These are phyloP conservation scores for Sophora flavescens DNA, from an alignment of 306 rosid species.

Conservation along the genomic window DNA sequence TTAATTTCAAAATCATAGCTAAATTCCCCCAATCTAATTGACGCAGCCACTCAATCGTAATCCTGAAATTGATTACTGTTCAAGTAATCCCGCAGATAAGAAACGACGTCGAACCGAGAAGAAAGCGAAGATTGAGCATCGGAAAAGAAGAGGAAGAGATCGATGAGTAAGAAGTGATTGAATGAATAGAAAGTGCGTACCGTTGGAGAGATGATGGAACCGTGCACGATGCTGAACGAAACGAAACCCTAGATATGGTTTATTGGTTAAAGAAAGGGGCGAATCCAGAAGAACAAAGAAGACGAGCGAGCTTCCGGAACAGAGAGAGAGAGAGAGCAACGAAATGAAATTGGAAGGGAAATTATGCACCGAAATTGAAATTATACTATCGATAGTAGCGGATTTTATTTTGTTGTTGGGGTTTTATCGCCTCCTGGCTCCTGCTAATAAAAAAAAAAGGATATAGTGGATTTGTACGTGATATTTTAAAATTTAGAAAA, in stretches of 20 bases:
- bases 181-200: constrained; percentile 25
- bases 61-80: neutral
- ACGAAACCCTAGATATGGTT: constrained; percentile 46
- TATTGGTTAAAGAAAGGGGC: neutral
- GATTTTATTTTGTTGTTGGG: too few relatives aligned
- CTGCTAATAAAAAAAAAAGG: too few relatives aligned
- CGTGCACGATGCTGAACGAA: neutral
- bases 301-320: neutral
- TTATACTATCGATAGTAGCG: too few relatives aligned
- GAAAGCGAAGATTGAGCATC: neutral
- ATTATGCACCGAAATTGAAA: neutral
- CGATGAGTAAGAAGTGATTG: neutral
- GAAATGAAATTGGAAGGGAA: neutral
- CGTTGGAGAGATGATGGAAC: constrained; percentile 13
- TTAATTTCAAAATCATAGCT: constrained; percentile 28
- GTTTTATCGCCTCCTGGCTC: too few relatives aligned
- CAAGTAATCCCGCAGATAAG: neutral
- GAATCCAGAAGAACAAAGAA: constrained; percentile 32
- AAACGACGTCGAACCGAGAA: neutral
- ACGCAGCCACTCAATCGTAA: constrained; percentile 5
- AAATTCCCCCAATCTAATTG: constrained; percentile 22
- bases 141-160: neutral
- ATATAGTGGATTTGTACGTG: too few relatives aligned
- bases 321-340: neutral
- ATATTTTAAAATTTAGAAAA: too few relatives aligned